Evolutionary conservation across 441 rosid species (phyloP).

Genomic region (Lepidium campestre): DNA sequence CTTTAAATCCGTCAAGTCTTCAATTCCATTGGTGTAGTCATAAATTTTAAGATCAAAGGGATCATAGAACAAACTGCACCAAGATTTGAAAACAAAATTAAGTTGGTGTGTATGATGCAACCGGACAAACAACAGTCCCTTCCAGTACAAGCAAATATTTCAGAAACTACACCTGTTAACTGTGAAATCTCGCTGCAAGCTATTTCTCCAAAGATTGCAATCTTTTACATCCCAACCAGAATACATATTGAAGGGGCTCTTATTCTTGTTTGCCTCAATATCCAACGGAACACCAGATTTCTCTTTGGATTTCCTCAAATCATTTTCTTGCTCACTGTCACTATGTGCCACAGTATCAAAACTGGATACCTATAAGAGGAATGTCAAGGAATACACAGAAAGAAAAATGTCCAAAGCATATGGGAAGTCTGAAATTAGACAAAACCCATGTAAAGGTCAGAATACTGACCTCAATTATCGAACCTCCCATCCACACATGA

Average conservation of each 20-base stretch:
- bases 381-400: neutral
- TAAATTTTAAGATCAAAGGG: constrained; percentile 55
- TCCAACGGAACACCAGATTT: neutral
- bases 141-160: neutral
- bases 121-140: neutral
- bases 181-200: constrained; percentile 83
- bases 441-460: neutral
- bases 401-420: neutral
- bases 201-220: constrained; percentile 66
- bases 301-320: constrained; percentile 6
- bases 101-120: neutral
- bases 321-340: constrained; percentile 17
- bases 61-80: constrained; percentile 72
- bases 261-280: constrained; percentile 34
- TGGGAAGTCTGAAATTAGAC: neutral
- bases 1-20: constrained; percentile 69
- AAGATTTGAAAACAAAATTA: constrained; percentile 14
- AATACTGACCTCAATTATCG: constrained; percentile 63
- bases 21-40: constrained; percentile 71
- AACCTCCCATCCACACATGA: constrained; percentile 50
- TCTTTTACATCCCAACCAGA: constrained; percentile 44
- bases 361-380: constrained; percentile 70
- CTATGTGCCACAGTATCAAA: constrained; percentile 55
- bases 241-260: constrained; percentile 30
- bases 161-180: constrained; percentile 60